Evolutionary conservation across 1,284 basidiomycete species (phyloP).

Genomic region (Cryptococcus sp.): DNA sequence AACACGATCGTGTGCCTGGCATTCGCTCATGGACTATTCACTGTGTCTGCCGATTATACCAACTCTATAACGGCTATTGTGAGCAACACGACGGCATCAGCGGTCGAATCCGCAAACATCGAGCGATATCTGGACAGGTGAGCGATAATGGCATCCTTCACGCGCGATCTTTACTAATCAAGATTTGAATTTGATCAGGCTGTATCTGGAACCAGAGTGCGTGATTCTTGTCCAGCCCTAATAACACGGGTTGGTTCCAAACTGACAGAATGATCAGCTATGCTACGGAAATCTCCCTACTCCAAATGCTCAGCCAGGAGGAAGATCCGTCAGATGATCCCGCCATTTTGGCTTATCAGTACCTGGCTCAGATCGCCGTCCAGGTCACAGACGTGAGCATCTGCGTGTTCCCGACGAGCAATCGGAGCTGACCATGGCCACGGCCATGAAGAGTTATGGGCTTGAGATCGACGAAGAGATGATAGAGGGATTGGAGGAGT

Average conservation of each 20-base stretch:
- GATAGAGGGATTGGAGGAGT: conserved; percentile 13
- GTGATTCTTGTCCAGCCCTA: neutral
- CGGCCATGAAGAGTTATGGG: conserved; percentile 24
- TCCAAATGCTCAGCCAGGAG: conserved; percentile 9
- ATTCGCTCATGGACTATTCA: conserved; percentile 18
- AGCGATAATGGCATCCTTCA: neutral
- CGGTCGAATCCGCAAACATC: neutral
- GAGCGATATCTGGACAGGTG: conserved; percentile 7
- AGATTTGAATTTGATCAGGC: conserved; percentile 4
- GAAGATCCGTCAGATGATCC: conserved; percentile 17
- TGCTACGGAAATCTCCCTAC: conserved; percentile 5
- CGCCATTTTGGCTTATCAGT: conserved; percentile 25
- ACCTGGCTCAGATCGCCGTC: conserved; percentile 29
- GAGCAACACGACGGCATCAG: conserved; percentile 8
- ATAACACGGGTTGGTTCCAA: neutral
- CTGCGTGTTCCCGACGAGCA: neutral
- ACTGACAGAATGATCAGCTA: conserved; percentile 8
- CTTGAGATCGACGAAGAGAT: conserved; percentile 21
- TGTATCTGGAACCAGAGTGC: conserved; percentile 22
- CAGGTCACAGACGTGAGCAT: conserved; percentile 21
- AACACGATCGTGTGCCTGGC: conserved; percentile 23
- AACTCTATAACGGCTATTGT: conserved; percentile 10
- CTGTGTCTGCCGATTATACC: conserved; percentile 13
- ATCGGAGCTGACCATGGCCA: no score
- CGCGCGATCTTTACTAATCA: neutral